These are phyloP conservation scores for Sicyos edulis DNA, from an alignment of 306 rosid species.

Conservation along the genomic window DNA sequence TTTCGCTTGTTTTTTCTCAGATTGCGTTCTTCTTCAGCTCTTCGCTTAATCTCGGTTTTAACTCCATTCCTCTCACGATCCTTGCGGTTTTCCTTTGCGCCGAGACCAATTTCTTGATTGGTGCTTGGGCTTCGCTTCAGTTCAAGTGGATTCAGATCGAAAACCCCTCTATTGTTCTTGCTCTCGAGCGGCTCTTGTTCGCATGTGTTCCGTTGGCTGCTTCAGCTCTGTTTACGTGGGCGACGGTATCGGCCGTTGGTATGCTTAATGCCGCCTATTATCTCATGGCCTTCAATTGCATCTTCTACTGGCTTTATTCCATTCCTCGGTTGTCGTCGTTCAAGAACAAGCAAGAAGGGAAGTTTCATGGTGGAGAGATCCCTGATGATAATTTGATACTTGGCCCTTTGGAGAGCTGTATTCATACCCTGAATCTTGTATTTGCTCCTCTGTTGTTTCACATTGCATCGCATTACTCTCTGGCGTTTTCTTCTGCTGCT, in stretches of 20 bases:
- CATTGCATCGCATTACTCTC: slow-evolving; percentile 61
- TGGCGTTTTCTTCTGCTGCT: slow-evolving; percentile 55
- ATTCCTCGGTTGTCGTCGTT: slow-evolving; percentile 73
- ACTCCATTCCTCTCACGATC: slow-evolving; percentile 44
- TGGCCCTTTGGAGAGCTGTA: slow-evolving; percentile 67
- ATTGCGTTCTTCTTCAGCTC: slow-evolving; percentile 65
- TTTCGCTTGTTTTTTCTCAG: slow-evolving; percentile 63
- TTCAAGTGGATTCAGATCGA: slow-evolving; percentile 79
- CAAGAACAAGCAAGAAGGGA: slow-evolving; percentile 50
- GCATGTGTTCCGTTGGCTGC: slow-evolving; percentile 69
- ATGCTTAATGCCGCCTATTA: slow-evolving; percentile 67
- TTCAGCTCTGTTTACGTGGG: slow-evolving; percentile 74
- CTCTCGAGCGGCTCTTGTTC: slow-evolving; percentile 85
- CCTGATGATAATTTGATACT: slow-evolving; percentile 64
- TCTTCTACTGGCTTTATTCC: slow-evolving; percentile 76
- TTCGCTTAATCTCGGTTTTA: slow-evolving; percentile 42
- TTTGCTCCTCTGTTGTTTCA: slow-evolving; percentile 72
- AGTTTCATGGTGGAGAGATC: slow-evolving; percentile 73
- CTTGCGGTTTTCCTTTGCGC: slow-evolving; percentile 74
- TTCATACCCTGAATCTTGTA: slow-evolving; percentile 62
- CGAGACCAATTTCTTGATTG: slow-evolving; percentile 65
- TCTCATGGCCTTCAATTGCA: slow-evolving; percentile 54
- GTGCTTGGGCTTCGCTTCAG: slow-evolving; percentile 83
- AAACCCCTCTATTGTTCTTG: slow-evolving; percentile 68
- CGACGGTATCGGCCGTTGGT: slow-evolving; percentile 66